A percentile compares a stretch with the other conserved stretches of the same genome.
Evolutionary conservation across 1,284 basidiomycete species (phyloP).

Genomic region (Gymnopus androsaceus): DNA sequence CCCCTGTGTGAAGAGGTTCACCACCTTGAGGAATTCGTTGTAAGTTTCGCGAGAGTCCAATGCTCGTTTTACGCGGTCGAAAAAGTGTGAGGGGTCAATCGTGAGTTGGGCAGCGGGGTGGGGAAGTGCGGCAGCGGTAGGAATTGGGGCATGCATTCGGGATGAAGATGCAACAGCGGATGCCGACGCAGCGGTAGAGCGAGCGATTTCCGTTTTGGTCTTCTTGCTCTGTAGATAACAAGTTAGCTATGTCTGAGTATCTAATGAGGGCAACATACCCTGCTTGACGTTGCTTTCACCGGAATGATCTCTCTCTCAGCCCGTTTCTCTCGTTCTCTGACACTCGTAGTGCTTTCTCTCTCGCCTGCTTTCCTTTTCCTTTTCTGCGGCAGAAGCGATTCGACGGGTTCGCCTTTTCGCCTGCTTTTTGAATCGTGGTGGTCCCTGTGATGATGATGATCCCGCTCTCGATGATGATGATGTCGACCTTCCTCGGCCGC

Average conservation of each 20-base stretch:
- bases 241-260: conserved; percentile 14
- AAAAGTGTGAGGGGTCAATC: conserved; percentile 85
- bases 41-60: conserved; percentile 90
- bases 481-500: conserved; percentile 17
- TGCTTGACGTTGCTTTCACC: conserved; percentile 18
- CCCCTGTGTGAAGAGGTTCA: conserved; percentile 95
- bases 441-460: conserved; percentile 19
- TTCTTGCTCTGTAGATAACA: conserved; percentile 32
- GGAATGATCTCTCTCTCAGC: conserved; percentile 5
- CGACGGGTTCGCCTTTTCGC: conserved; percentile 38
- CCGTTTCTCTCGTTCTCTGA: conserved; percentile 32
- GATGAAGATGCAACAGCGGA: conserved; percentile 26
- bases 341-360: conserved; percentile 37
- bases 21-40: conserved; percentile 94
- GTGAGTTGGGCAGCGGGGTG: conserved; percentile 25
- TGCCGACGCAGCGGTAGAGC: conserved; percentile 25
- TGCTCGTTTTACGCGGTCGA: conserved; percentile 88
- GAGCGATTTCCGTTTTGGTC: conserved; percentile 32
- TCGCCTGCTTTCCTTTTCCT: conserved; percentile 62
- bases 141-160: conserved; percentile 30
- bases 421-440: conserved; percentile 24
- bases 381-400: conserved; percentile 53
- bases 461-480: conserved; percentile 18
- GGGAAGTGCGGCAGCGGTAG: conserved; percentile 12
- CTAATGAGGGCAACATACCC: conserved; percentile 22